A percentile compares a stretch with the other conserved stretches of the same genome.
These are phyloP conservation scores for Pythium phragmiticola DNA, from an alignment of 352 stramenopile genomes.

Conservation along the genomic window DNA sequence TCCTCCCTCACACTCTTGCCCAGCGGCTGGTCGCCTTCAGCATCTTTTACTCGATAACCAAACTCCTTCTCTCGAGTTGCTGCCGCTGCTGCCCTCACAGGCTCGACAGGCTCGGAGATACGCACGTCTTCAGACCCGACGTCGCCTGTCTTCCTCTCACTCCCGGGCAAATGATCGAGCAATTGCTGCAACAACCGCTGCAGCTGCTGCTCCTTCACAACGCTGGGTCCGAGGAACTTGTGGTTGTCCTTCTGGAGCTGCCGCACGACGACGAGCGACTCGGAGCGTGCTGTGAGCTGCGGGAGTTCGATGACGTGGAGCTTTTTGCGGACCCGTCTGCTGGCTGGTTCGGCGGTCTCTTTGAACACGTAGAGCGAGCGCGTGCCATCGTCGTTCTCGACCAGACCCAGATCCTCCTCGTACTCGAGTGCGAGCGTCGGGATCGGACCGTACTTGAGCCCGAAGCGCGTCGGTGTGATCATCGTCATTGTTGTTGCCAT, in stretches of 20 bases:
- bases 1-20: conserved; percentile 45
- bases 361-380: conserved; percentile 65
- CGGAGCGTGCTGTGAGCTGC: conserved; percentile 45
- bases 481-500: conserved; percentile 33
- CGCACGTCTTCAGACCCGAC: neutral
- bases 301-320: conserved; percentile 82
- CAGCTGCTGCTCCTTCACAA: conserved; percentile 74
- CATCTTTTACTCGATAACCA: conserved; percentile 17
- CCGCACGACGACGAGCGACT: conserved; percentile 40
- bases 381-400: conserved; percentile 34
- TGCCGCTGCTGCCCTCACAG: neutral
- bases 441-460: conserved; percentile 80
- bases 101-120: neutral
- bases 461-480: conserved; percentile 79
- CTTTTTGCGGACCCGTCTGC: conserved; percentile 35
- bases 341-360: conserved; percentile 16
- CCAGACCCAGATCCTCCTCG: conserved; percentile 48
- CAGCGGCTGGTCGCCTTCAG: conserved; percentile 25
- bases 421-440: conserved; percentile 83
- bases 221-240: conserved; percentile 48
- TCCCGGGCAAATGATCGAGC: conserved; percentile 44
- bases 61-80: conserved; percentile 15
- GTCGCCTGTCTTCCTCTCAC: neutral
- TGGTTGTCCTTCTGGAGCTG: conserved; percentile 69
- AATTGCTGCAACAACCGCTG: conserved; percentile 59